Evolutionary conservation across 2,329 filamentous ascomycete species (phyloP).

Genomic region (Pseudofabraea citricarpa): DNA sequence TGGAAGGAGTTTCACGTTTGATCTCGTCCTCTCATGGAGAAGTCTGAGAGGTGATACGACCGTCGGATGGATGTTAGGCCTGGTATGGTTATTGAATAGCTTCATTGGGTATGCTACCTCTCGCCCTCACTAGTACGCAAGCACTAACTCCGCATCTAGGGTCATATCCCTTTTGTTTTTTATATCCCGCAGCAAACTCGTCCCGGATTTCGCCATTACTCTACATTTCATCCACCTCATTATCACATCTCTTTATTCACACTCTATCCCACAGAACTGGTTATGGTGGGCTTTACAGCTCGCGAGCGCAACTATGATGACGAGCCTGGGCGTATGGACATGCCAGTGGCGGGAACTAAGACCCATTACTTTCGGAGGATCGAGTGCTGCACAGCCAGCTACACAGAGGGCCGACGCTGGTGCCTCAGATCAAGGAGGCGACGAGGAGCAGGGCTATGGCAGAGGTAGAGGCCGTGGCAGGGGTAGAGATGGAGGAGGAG

Average conservation of each 20-base stretch:
- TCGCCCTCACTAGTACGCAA: slow-evolving; percentile 3
- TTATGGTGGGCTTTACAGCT: slow-evolving; percentile 82
- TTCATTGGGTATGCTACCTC: slow-evolving; percentile 52
- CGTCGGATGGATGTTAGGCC: slow-evolving; percentile 62
- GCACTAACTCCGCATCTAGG: slow-evolving; percentile 41
- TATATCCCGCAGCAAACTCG: slow-evolving; percentile 84
- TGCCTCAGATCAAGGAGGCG: slow-evolving; percentile 20
- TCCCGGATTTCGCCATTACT: slow-evolving; percentile 90
- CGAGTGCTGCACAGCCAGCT: slow-evolving; percentile 19
- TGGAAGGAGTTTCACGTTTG: slow-evolving; percentile 52
- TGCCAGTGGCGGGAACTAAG: slow-evolving; percentile 86
- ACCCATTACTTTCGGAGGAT: slow-evolving; percentile 81
- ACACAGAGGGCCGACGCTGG: slow-evolving; percentile 15
- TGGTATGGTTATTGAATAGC: slow-evolving; percentile 64
- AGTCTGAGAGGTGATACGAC: slow-evolving; percentile 62
- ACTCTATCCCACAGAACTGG: slow-evolving; percentile 66
- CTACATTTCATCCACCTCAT: slow-evolving; percentile 80
- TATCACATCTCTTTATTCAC: slow-evolving; percentile 72
- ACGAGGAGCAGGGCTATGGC: slow-evolving; percentile 46
- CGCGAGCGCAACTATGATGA: slow-evolving; percentile 58
- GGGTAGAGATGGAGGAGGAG: slow-evolving; percentile 49
- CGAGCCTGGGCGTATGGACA: slow-evolving; percentile 76
- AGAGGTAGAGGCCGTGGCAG: slow-evolving; percentile 47
- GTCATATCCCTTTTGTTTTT: slow-evolving; percentile 78
- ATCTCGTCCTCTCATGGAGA: slow-evolving; percentile 59